phyloP scores from a whole-genome alignment of 106 monocot species.

The Cymbidium sinense region DNA sequence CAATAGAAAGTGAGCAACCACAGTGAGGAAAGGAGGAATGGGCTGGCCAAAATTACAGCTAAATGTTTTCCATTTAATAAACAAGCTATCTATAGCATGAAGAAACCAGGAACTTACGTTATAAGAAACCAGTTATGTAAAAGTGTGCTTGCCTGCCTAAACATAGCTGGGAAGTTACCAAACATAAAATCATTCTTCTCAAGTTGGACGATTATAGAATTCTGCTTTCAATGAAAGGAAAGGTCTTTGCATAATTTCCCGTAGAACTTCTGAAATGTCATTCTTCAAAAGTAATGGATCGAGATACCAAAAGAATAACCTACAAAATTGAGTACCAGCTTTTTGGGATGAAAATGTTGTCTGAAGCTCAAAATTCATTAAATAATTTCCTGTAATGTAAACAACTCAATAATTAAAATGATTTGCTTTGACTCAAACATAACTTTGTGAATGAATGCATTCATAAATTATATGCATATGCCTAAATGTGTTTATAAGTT shows the following conservation, averaged over 20 bases:
- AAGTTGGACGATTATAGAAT: slow-evolving; percentile 40
- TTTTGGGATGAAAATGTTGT: not conserved
- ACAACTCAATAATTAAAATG: not conserved
- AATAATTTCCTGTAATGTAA: not conserved
- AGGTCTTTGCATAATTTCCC: slow-evolving; percentile 48
- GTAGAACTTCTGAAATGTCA: slow-evolving; percentile 53
- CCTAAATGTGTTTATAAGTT: not conserved
- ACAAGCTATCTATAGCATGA: not conserved
- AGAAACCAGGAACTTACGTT: slow-evolving; percentile 58
- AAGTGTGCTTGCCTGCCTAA: slow-evolving; percentile 46
- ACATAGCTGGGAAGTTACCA: slow-evolving; percentile 67
- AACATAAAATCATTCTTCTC: slow-evolving; percentile 50
- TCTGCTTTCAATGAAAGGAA: slow-evolving; percentile 68
- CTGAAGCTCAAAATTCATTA: not conserved
- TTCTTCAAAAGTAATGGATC: slow-evolving; percentile 68
- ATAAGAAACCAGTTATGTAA: slow-evolving; percentile 82
- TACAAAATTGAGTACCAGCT: slow-evolving; percentile 22
- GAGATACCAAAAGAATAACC: slow-evolving; percentile 73
- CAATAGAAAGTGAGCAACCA: too few species aligned
- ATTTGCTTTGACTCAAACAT: not conserved
- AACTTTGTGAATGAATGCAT: not conserved
- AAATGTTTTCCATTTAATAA: not conserved
- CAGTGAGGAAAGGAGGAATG: not conserved
- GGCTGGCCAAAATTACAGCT: not conserved
- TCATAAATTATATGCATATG: not conserved